These are phyloP conservation scores for Ogataea corticis DNA, from an alignment of 805 yeast species.

Conservation along the genomic window DNA sequence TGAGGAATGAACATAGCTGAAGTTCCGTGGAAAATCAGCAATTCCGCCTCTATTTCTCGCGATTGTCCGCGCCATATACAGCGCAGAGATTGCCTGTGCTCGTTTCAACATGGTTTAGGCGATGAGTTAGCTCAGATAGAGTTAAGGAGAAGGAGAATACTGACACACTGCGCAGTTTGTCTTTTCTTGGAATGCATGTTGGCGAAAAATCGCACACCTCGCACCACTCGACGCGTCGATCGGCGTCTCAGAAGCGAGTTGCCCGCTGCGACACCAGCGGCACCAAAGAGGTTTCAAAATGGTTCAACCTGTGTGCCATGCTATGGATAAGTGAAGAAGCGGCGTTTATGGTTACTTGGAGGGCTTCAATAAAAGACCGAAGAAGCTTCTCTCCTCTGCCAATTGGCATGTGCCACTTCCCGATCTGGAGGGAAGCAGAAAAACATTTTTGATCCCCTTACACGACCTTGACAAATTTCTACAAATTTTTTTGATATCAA, in stretches of 20 bases:
- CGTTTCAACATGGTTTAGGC: constrained; percentile 2
- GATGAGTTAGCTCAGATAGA: too few species aligned
- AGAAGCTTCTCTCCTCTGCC: too few species aligned
- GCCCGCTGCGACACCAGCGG: too few species aligned
- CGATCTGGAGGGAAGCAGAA: constrained; percentile 3
- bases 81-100: not conserved
- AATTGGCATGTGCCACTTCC: not conserved
- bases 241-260: too few species aligned
- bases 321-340: too few species aligned
- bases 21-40: not conserved
- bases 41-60: not conserved
- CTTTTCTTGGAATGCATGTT: not conserved
- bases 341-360: too few species aligned
- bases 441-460: not conserved
- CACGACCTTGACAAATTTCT: constrained; percentile 5
- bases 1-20: not conserved
- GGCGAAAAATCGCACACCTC: not conserved
- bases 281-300: too few species aligned
- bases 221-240: constrained; percentile 1
- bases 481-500: constrained; percentile 7
- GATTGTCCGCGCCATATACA: not conserved
- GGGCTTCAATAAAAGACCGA: too few species aligned
- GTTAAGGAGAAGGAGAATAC: too few species aligned
- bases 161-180: too few species aligned
- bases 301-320: too few species aligned